Base-by-base conservation (phyloP, 2,329 filamentous ascomycete genomes). In the Neofusicoccum laricinum region DNA sequence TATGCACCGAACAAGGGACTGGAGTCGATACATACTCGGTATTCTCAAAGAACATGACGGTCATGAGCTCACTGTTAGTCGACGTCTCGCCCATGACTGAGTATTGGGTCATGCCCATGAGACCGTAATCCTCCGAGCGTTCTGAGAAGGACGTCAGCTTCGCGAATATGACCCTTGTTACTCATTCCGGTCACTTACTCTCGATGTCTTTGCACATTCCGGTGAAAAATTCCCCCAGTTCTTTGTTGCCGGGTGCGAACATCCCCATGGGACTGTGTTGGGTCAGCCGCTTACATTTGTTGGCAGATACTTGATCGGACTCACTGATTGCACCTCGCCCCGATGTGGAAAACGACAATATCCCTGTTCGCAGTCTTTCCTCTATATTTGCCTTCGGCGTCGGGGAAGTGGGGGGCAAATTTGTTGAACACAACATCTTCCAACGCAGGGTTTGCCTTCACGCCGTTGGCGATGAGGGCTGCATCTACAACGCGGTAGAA, bases 1-100 rank as follows among this genome's bases (percentile, higher is more conserved):
- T 2, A 11, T 5, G 15, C n/a, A 11, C 3, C 6, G 11, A 40
- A 12, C 15, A 15, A 21, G 6, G 19, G 25, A 45, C 3, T 11
- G 14, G 14, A 10, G 11, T 2, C 15, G 19, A 12, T 6, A 32
- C 58, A 7, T 49, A 61, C 45, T 81, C 81, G 15, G 82, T 64
- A 63, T 78, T 75, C 40, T 77, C 76, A 72, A 87, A 87, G 76
- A 86, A 86, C 69, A 79, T 79, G 38, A 84, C 75, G 2, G 69
- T 68, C 65, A 83, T 67, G 19, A 72, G 15, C 7, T 80, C 78
- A 66, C 79, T 80, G 62, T 78, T 75, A 14, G 78, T 77, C 2
- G 67, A 66, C 38, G 77, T 73, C 25, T 79, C 75, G 12, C 72
- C 71, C n/a, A 66, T 57, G 58, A 72, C 74, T n/a, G 72, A 59